Percentiles rank a stretch among this genome's conserved stretches.
Conservation (phyloP, 768 basidiomycete species). For the Lentinula lateritia region DNA sequence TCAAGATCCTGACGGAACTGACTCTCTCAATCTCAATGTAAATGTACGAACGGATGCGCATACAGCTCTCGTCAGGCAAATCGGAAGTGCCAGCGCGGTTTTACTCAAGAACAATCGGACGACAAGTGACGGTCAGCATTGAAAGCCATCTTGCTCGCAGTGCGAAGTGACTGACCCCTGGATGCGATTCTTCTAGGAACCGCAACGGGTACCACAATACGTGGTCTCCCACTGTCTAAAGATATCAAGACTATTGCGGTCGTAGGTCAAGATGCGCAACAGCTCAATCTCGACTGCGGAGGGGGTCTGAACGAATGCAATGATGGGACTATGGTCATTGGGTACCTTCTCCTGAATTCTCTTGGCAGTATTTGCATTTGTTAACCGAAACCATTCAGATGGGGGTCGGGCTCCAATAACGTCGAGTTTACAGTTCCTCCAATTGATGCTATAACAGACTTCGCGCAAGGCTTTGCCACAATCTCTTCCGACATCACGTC, state of each 20-base stretch:
- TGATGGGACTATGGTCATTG: slow-evolving; percentile 57
- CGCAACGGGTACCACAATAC: slow-evolving; percentile 24
- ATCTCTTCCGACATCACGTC: slow-evolving; percentile 36
- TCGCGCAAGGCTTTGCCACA: slow-evolving; percentile 30
- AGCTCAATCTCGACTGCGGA: slow-evolving; percentile 39
- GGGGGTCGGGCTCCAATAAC: slow-evolving; percentile 47
- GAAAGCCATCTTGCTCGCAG: not conserved
- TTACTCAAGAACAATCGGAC: slow-evolving; percentile 60
- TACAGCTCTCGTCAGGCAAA: slow-evolving; percentile 50
- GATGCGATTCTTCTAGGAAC: not conserved
- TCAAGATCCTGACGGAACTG: slow-evolving; percentile 40
- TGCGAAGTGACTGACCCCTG: not conserved
- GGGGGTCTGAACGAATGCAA: slow-evolving; percentile 51
- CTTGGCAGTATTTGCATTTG: slow-evolving; percentile 11
- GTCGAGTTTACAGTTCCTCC: slow-evolving; percentile 41
- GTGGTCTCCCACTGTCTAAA: slow-evolving; percentile 39
- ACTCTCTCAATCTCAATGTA: slow-evolving; percentile 35
- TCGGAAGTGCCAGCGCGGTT: slow-evolving; percentile 62
- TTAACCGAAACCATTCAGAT: slow-evolving; percentile 20
- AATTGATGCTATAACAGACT: slow-evolving; percentile 37
- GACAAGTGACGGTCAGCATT: slow-evolving; percentile 23
- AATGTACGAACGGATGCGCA: slow-evolving; percentile 38
- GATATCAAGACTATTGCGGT: slow-evolving; percentile 53
- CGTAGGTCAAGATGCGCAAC: slow-evolving; percentile 52
- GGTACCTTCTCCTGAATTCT: slow-evolving; percentile 35